Evolutionary conservation across 495 filamentous ascomycete genomes (phyloP).

Genomic region (Pyrenula aspistea): DNA sequence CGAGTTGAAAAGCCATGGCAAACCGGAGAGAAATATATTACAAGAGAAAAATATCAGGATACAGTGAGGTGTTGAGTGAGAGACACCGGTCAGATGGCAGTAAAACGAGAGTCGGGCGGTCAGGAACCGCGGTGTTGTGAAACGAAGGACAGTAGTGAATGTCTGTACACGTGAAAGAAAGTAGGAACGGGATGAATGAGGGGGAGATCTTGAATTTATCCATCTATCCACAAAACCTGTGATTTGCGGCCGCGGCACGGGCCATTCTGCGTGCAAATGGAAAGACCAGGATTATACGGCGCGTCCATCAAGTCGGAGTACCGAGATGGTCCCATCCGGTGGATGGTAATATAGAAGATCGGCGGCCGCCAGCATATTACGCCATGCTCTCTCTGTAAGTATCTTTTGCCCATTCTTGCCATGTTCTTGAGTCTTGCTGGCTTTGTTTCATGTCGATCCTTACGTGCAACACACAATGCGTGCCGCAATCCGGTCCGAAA

Average conservation of each 20-base stretch:
- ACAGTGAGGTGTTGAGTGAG: background rate
- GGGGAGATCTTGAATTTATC: background rate
- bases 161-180: too few relatives aligned
- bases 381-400: background rate
- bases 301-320: background rate
- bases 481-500: too few relatives aligned
- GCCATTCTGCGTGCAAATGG: background rate
- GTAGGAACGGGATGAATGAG: background rate
- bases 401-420: background rate
- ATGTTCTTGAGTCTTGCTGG: background rate
- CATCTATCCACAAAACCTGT: background rate
- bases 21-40: background rate
- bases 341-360: too few relatives aligned
- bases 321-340: too few relatives aligned
- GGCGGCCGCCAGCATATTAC: too few relatives aligned
- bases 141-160: background rate
- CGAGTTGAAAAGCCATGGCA: background rate
- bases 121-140: background rate
- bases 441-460: background rate
- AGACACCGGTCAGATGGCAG: background rate
- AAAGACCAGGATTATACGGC: background rate
- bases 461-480: background rate
- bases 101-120: background rate
- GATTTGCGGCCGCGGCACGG: background rate
- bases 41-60: background rate